These are phyloP conservation scores for Exophiala dermatitidis DNA, from an alignment of 2,329 filamentous ascomycete species.

Conservation along the genomic window DNA sequence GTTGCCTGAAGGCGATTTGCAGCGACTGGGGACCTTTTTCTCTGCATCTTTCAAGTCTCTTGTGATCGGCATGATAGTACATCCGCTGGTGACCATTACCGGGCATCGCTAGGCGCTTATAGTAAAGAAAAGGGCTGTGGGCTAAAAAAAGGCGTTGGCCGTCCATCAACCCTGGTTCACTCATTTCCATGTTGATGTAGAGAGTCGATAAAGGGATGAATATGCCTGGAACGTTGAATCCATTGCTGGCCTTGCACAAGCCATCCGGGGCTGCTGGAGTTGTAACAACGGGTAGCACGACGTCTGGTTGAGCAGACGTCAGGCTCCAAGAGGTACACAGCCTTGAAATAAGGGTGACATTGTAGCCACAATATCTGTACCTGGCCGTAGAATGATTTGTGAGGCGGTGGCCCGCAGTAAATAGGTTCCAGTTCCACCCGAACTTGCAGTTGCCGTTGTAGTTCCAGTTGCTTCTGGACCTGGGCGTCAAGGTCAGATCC, in stretches of 20 bases:
- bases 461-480: not conserved
- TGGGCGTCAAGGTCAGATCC: not conserved
- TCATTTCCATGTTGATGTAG: not conserved
- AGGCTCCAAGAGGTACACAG: conserved; percentile 4
- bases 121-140: not conserved
- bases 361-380: conserved; percentile 10
- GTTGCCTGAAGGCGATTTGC: not conserved
- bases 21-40: conserved; percentile 1
- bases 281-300: conserved; percentile 10
- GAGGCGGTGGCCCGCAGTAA: conserved; percentile 10
- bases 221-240: conserved; percentile 3
- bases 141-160: not conserved
- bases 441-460: not conserved
- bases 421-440: conserved; percentile 5
- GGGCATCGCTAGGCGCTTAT: not conserved
- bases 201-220: conserved; percentile 3
- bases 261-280: conserved; percentile 1
- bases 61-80: not conserved
- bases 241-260: not conserved
- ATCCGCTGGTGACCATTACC: not conserved
- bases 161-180: not conserved
- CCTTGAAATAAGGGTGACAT: conserved; percentile 10
- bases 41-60: not conserved
- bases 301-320: conserved; percentile 9
- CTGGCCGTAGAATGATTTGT: conserved; percentile 18